A percentile compares a stretch with the other conserved stretches of the same genome.
These are phyloP conservation scores for Novymonas esmeraldas DNA, from an alignment of 208 protist genomes.

Conservation along the genomic window DNA sequence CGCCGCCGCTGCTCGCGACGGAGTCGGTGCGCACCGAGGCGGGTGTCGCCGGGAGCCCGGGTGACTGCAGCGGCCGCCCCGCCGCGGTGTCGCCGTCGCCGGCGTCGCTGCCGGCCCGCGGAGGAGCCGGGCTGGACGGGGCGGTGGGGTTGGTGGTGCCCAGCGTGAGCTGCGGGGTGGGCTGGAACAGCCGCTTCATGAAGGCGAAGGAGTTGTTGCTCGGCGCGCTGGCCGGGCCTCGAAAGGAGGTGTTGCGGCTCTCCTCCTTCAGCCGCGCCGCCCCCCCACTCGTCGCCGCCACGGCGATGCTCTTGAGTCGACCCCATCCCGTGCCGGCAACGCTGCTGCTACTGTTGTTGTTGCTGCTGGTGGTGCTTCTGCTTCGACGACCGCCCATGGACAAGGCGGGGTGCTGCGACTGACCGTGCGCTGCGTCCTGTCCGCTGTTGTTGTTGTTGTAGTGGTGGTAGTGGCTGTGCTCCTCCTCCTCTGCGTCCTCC, in stretches of 20 bases:
- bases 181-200: slow-evolving; percentile 24
- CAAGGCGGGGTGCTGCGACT: slow-evolving; percentile 9
- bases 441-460: background rate
- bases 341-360: slow-evolving; percentile 16
- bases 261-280: background rate
- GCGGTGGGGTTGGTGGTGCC: background rate
- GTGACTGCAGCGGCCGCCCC: background rate
- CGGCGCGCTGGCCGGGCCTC: background rate
- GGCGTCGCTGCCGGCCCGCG: background rate
- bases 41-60: background rate
- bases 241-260: slow-evolving; percentile 21
- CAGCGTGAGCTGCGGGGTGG: slow-evolving; percentile 2
- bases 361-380: background rate
- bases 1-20: background rate
- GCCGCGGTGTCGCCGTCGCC: background rate
- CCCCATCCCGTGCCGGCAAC: too few species aligned
- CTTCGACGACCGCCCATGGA: too few species aligned
- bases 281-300: background rate
- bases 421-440: background rate
- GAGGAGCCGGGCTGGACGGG: background rate
- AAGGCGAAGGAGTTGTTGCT: slow-evolving; percentile 24
- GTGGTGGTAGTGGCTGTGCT: too few species aligned
- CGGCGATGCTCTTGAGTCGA: slow-evolving; percentile 13
- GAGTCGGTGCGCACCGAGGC: background rate
- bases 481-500: slow-evolving; percentile 3